Evolutionary conservation across 2,329 filamentous ascomycete genomes (phyloP), one percentile per base, ranked within the genome.

Genomic region (Fusarium sacchari): DNA sequence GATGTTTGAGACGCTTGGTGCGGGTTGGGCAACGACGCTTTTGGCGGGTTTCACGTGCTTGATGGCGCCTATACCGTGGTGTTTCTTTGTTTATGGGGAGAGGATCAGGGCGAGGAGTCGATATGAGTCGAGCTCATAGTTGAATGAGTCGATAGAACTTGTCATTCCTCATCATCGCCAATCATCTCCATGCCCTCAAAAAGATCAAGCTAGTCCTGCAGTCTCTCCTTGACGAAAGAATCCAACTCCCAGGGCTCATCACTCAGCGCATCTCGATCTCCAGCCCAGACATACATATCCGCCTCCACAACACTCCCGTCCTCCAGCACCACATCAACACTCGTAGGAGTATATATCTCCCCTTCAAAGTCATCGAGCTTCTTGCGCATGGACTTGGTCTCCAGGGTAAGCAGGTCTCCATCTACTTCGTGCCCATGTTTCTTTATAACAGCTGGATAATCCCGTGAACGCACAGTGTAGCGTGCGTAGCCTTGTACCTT

Each of bases 291-390:
- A 57, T 81, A 82, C n/a, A 82, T 74, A 42, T 82, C 79, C 1
- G 70, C 80, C 8, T 81, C 71, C 3, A 78, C 50, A 6, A 28
- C 66, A 6, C 69, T 62, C 6, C 70, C 63, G 4, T 61, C 62
- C 3, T 74, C 52, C 26, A 78, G 26, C 3, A 49, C 36, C 0
- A 72, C 71, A 1, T 40, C 50, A 0, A 78, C 74, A 5, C 56
- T 22, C 1, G 71, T 72, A 4, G 62, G 22, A 6, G 55, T 67
- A 36, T 80, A 81, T 1, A 28, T 14, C n/a, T 80, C 74, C 0
- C 79, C 79, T 46, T 82, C 80, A 32, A 82, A 82, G 22, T 80
- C 73, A 39, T 81, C 81, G n/a, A 82, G 46, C 28, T 80, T 82
- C 14, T 68, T 76, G 5, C 80, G 74, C 39, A 81, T 76, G 0